Conservation (phyloP, 2,329 filamentous ascomycete species). For the Alternaria viburni region DNA sequence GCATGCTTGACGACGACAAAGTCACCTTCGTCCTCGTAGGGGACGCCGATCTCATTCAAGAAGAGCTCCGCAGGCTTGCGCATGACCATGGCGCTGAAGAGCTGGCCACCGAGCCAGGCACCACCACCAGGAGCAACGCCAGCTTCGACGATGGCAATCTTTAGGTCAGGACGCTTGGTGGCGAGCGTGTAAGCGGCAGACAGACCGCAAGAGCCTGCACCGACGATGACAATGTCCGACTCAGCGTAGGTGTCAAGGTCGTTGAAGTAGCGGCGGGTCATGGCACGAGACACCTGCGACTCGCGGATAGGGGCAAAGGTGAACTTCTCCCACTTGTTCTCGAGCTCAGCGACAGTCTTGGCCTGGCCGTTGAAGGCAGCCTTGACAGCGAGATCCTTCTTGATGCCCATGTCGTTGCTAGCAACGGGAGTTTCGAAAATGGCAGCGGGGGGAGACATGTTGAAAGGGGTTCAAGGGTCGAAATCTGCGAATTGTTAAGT, state of each 20-base stretch:
- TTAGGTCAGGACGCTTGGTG: constrained; percentile 83
- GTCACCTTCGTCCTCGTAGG: constrained; percentile 86
- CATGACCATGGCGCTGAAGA: constrained; percentile 96
- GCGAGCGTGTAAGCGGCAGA: constrained; percentile 84
- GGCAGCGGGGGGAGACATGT: constrained; percentile 81
- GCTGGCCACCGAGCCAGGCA: constrained; percentile 91
- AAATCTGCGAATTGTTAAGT: constrained; percentile 43
- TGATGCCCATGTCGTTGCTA: constrained; percentile 28
- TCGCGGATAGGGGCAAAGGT: constrained; percentile 86
- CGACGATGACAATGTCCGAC: constrained; percentile 91
- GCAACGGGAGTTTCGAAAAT: constrained; percentile 56
- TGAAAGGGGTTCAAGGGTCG: constrained; percentile 32
- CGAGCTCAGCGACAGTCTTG: constrained; percentile 68
- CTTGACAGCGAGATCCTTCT: constrained; percentile 56
- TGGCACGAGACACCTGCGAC: constrained; percentile 89
- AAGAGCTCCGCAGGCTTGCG: constrained; percentile 89
- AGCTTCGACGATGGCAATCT: constrained; percentile 90
- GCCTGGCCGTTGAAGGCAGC: constrained; percentile 53
- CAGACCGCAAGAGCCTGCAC: constrained; percentile 86
- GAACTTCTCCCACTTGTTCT: constrained; percentile 81
- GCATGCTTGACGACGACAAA: constrained; percentile 95
- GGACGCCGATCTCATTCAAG: constrained; percentile 78
- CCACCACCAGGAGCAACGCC: constrained; percentile 83
- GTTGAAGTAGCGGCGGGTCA: constrained; percentile 91
- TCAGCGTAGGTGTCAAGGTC: constrained; percentile 90